A percentile compares a stretch with the other conserved stretches of the same genome.
phyloP scores from a whole-genome alignment of 75 land plant species.

The Cunninghamia lanceolata region DNA sequence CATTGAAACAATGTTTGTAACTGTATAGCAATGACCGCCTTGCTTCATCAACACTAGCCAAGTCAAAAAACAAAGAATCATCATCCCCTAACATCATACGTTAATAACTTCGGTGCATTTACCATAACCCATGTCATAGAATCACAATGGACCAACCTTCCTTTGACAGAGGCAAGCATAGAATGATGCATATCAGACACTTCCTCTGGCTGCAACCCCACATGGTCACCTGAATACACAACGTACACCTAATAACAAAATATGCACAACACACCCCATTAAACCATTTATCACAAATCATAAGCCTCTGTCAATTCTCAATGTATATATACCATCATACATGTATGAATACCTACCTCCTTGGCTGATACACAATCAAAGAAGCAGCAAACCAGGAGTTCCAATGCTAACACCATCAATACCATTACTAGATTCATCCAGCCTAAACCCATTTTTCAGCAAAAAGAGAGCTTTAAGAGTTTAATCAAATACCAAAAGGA shows the following conservation, averaged over 20 bases:
- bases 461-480: not conserved
- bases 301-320: not conserved
- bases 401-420: not conserved
- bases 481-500: not conserved
- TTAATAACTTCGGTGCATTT: not conserved
- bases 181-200: conserved; percentile 44
- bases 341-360: conserved; percentile 6
- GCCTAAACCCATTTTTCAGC: not conserved
- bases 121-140: not conserved
- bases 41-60: conserved; percentile 50
- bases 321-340: not conserved
- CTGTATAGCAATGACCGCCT: conserved; percentile 58
- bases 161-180: conserved; percentile 40
- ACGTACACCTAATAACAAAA: conserved; percentile 32
- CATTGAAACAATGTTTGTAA: conserved; percentile 82
- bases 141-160: conserved; percentile 8
- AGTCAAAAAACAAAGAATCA: not conserved
- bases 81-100: not conserved
- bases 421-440: not conserved
- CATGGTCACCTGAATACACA: conserved; percentile 49
- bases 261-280: not conserved
- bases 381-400: not conserved
- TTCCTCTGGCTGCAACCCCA: conserved; percentile 22
- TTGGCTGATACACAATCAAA: conserved; percentile 1
- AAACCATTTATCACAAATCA: not conserved